Percentiles rank a stretch among this genome's conserved stretches.
These are phyloP conservation scores for Coprinopsis cinerea DNA, from an alignment of 768 basidiomycete genomes.

Conservation along the genomic window DNA sequence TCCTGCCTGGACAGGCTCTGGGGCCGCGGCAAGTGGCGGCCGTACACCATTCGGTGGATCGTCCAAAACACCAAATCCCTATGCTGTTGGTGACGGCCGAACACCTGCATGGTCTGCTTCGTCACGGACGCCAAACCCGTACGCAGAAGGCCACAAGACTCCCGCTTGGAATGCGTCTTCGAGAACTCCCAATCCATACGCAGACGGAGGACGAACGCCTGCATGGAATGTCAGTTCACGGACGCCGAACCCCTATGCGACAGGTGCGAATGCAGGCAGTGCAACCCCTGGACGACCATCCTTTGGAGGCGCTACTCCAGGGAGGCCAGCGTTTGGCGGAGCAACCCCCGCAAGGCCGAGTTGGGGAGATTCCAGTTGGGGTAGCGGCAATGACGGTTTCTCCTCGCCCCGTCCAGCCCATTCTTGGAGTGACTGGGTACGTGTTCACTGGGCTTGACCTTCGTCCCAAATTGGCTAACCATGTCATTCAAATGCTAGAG, in stretches of 20 bases:
- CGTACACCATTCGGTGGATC: constrained; percentile 27
- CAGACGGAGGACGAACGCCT: constrained; percentile 60
- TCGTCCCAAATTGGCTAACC: neutral
- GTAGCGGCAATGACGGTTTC: constrained; percentile 12
- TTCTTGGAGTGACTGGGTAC: constrained; percentile 17
- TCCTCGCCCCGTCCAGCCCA: neutral
- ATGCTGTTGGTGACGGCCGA: constrained; percentile 43
- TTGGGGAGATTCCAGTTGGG: constrained; percentile 39
- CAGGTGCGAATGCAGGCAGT: constrained; percentile 33
- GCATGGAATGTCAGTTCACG: constrained; percentile 57
- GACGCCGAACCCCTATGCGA: constrained; percentile 72
- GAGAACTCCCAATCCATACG: constrained; percentile 67
- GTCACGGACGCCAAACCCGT: constrained; percentile 66
- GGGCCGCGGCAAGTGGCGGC: constrained; percentile 21
- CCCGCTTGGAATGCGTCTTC: constrained; percentile 61
- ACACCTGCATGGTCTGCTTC: constrained; percentile 55
- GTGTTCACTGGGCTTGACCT: neutral
- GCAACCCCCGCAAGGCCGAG: constrained; percentile 39
- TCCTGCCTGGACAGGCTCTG: constrained; percentile 23
- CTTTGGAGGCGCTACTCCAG: no score
- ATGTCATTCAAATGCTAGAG: constrained; percentile 22
- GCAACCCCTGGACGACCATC: constrained; percentile 21
- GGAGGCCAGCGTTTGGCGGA: no score
- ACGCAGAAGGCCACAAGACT: constrained; percentile 54
- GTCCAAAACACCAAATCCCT: constrained; percentile 67